These are phyloP conservation scores for Beauveria sp. DNA, from an alignment of 2,329 filamentous ascomycete genomes.

Conservation along the genomic window DNA sequence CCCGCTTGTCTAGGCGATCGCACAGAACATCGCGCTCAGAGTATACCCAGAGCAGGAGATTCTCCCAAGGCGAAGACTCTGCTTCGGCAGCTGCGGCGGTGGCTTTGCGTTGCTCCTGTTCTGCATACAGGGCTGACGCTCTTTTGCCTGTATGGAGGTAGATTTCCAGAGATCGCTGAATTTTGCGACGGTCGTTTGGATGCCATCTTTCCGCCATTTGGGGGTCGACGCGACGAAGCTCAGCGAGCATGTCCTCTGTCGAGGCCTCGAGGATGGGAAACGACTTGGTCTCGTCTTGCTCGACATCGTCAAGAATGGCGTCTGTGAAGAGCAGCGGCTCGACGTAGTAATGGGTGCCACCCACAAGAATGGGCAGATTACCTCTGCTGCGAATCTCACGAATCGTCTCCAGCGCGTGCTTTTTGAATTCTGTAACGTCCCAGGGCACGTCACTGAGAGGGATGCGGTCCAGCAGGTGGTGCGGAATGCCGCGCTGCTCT, in stretches of 20 bases:
- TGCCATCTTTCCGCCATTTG: slow-evolving; percentile 89
- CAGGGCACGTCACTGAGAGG: slow-evolving; percentile 70
- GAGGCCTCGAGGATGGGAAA: slow-evolving; percentile 67
- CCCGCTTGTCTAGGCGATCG: slow-evolving; percentile 63
- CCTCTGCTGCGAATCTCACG: slow-evolving; percentile 70
- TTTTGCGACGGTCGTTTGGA: slow-evolving; percentile 85
- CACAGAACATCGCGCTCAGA: slow-evolving; percentile 61
- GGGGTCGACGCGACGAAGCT: slow-evolving; percentile 75
- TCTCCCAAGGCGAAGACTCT: slow-evolving; percentile 33
- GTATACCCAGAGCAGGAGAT: slow-evolving; percentile 83
- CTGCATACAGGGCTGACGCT: slow-evolving; percentile 79
- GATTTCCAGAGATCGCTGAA: slow-evolving; percentile 82
- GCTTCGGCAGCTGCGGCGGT: slow-evolving; percentile 18
- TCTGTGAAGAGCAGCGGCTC: slow-evolving; percentile 75
- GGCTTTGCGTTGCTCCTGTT: slow-evolving; percentile 51
- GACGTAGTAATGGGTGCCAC: slow-evolving; percentile 92
- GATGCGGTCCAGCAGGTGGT: slow-evolving; percentile 81
- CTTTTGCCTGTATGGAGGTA: slow-evolving; percentile 73
- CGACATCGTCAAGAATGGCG: slow-evolving; percentile 43
- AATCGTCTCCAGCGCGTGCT: slow-evolving; percentile 61
- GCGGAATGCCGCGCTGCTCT: slow-evolving; percentile 73
- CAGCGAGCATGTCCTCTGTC: slow-evolving; percentile 63
- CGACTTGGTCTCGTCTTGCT: slow-evolving; percentile 27
- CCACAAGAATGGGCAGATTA: slow-evolving; percentile 81
- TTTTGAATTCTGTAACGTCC: slow-evolving; percentile 72